Percentiles rank a stretch among this genome's conserved stretches.
These are phyloP conservation scores for Ophiostoma ulmi DNA, from an alignment of 2,329 filamentous ascomycete species.

Conservation along the genomic window DNA sequence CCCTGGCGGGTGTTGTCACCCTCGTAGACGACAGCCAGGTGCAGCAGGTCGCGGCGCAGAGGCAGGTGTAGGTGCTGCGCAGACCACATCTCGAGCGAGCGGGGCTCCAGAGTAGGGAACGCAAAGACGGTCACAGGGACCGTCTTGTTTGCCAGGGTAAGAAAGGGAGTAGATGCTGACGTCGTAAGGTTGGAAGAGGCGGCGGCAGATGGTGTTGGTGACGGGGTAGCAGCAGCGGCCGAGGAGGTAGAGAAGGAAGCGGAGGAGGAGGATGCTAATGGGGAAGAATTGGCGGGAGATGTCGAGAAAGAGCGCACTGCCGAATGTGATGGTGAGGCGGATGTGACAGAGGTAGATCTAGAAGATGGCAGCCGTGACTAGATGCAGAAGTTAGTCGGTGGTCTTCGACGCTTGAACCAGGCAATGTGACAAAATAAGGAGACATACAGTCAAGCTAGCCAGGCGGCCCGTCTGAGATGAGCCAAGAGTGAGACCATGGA, in stretches of 20 bases:
- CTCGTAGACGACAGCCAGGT: slow-evolving; percentile 88
- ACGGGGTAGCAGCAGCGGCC: background rate
- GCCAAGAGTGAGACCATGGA: slow-evolving; percentile 22
- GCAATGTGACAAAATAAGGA: background rate
- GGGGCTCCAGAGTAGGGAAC: slow-evolving; percentile 85
- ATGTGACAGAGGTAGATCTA: background rate
- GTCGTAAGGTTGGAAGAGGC: background rate
- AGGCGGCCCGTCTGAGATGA: slow-evolving; percentile 11
- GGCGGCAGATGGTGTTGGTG: background rate
- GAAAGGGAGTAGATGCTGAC: background rate
- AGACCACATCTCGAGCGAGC: slow-evolving; percentile 70
- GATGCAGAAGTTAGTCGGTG: background rate
- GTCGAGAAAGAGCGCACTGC: slow-evolving; percentile 1
- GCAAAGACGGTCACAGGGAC: slow-evolving; percentile 81
- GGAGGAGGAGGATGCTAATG: background rate
- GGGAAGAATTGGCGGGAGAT: background rate
- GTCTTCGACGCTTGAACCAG: background rate
- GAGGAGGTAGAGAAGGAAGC: slow-evolving; percentile 10
- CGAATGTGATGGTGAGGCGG: slow-evolving; percentile 9
- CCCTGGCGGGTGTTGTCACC: slow-evolving; percentile 83
- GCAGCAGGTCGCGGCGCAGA: slow-evolving; percentile 82
- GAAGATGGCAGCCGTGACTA: slow-evolving; percentile 4
- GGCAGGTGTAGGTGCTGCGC: slow-evolving; percentile 80
- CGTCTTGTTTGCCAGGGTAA: slow-evolving; percentile 53
- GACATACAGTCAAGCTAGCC: background rate